Base-by-base conservation (phyloP, 495 filamentous ascomycete species). In the Evernia prunastri region DNA sequence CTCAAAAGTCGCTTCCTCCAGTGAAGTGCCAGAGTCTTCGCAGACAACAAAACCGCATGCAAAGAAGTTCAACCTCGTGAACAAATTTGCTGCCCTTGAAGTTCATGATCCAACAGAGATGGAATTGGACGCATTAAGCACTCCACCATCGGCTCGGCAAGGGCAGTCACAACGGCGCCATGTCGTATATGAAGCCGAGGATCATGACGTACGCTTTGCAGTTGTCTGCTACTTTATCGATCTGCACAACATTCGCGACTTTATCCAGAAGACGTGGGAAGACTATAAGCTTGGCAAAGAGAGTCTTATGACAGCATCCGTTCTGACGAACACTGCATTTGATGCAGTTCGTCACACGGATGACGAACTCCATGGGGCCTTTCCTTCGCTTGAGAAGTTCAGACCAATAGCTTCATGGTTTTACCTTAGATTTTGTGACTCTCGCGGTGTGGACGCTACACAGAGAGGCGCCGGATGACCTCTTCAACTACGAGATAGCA, bases 271-370 rank as follows among this genome's bases (percentile, higher is more conserved):
- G 57, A 59, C 73, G 45, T 74, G 72, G 72, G 63, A 69, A 39
- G 73, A 73, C 56, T 75, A n/a, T n/a, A 75, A 58, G 64, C 63
- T 33, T 43, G 68, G 70, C 60, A 75, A 71, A 40, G 71, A 70
- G 60, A 71, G 73, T 56, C 68, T 73, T 13, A 74, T 72, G 73
- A 71, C 71, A 43, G 72, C 70, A 33, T 70, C 72, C 58, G 40
- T 72, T 29, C 68, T 75, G 67, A 74, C 72, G n/a, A 71, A 74
- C 45, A 69, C 66, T 66, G 72, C 70, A 40, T 70, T 72, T 58
- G 64, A 70, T 65, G 69, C 73, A 62, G 70, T 70, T 23, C 62
- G 42, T 37, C 64, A 69, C 54, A 23, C 40, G 66, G 61, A 71
- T 67, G 57, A 63, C 68, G 59, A 64, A 60, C 40, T 68, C 57